Base-by-base conservation (phyloP, 768 basidiomycete species). In the Russula sp. region DNA sequence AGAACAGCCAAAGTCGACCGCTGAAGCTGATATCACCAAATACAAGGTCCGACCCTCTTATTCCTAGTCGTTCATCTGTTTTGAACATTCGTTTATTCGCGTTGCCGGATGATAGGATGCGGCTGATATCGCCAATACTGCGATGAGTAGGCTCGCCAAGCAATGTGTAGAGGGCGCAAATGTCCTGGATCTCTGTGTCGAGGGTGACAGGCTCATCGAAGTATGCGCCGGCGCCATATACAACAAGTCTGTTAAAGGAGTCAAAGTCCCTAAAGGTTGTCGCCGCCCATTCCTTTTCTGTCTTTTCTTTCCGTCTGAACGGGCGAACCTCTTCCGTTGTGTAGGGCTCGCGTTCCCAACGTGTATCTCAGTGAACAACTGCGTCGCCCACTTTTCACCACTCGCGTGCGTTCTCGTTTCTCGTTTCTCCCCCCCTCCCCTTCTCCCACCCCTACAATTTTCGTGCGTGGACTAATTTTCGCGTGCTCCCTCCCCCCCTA, bases 301-400 rank as follows among this genome's bases (percentile, higher is more conserved):
- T 13, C 6, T 40, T 20, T 31, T 13, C 5, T 34, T 13, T 22
- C 27, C 3, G 27, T 27, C 27, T 27, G 27, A 27, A 27, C 27
- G 27, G 27, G 27, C 31, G 20, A 31, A 39, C 22, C n/a, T 11
- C 3, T 45, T 32, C 22, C 22, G 14, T 55, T 51, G 35, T 39
- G 8, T 52, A 95, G 93, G 93, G 59, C 80, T 96, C 72, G 93
- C 94, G 2, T 98, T 98, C 82, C 97, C 97, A 18, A 98, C 97
- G 18, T 85, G 82, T 69, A 77, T 99, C 69, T 95, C 94, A 31
- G 86, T 98, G 68, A 98, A 98, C 85, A 95, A 97, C 77, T 82
- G 86, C 69, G 94, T 98, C 65, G 87, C 93, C 48, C 92, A 98
- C 77, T 97, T 94, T 80, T 95, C 95, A 11, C 97, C 97, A n/a